These are phyloP conservation scores for Onygenales sp. DNA, from an alignment of 2,329 filamentous ascomycete genomes.

Conservation along the genomic window DNA sequence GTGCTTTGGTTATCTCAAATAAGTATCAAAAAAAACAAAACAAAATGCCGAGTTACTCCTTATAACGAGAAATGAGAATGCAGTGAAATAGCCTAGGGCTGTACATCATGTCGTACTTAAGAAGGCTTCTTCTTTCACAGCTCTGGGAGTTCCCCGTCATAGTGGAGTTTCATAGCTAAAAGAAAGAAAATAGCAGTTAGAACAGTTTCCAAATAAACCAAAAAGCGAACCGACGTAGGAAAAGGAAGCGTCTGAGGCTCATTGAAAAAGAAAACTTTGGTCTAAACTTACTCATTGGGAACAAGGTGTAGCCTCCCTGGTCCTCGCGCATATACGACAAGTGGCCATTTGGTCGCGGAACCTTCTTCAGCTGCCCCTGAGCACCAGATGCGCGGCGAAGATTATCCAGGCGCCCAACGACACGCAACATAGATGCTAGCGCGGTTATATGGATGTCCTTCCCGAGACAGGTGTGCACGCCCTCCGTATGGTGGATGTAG, in stretches of 20 bases:
- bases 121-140: neutral
- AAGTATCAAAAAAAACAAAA: too few relatives aligned
- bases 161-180: conserved; percentile 36
- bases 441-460: conserved; percentile 34
- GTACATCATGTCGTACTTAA: neutral
- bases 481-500: conserved; percentile 38
- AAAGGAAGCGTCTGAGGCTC: neutral
- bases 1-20: too few relatives aligned
- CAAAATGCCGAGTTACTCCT: too few relatives aligned
- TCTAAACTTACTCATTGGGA: conserved; percentile 36
- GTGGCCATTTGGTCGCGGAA: conserved; percentile 36
- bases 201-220: neutral
- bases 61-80: too few relatives aligned
- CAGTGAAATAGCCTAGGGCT: too few relatives aligned
- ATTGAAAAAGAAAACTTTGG: neutral
- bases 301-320: conserved; percentile 39
- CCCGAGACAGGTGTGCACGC: conserved; percentile 39
- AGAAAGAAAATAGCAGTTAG: conserved; percentile 9
- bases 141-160: conserved; percentile 26
- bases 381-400: conserved; percentile 38
- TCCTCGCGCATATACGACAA: conserved; percentile 44
- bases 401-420: conserved; percentile 35
- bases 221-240: neutral
- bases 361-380: conserved; percentile 39
- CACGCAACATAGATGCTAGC: conserved; percentile 34